Evolutionary conservation across 371 early-diverging fungal genomes (phyloP), one percentile per base, ranked within the genome.

Genomic region (Zopfochytrium polystomum): DNA sequence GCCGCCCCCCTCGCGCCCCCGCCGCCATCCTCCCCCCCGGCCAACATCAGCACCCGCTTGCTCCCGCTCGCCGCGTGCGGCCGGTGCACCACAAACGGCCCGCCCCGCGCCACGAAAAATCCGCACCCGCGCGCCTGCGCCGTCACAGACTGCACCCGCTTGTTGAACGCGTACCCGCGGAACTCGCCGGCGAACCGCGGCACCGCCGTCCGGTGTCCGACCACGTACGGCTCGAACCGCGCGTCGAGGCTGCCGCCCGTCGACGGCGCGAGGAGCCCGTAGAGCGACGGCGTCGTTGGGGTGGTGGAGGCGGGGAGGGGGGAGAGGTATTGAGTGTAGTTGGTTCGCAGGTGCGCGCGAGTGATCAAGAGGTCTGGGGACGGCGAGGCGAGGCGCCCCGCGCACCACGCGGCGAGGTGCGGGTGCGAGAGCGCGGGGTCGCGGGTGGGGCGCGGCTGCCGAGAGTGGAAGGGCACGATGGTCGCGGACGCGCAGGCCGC

Each of bases 151-250:
- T 71, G 71, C 25, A 29, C 27, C 9, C 71, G 59, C 58, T 71
- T 71, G 48, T 71, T 71, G 62, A 71, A 71, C 13, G 56, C 47
- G 52, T 71, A 71, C 1, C 71, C 68, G 5, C 71, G 64, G 30
- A 71, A 68, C 38, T 53, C 22, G 35, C 43, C 65, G 46, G 63
- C 67, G 44, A 68, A 71, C 23, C 15, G 33, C 0, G 66, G 65
- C 13, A 68, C 25, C 9, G 44, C 29, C 23, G 38, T 32, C 26
- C 60, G 22, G 15, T 45, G 52, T 27, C 58, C 59, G 27, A 71
- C 44, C 25, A 58, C 49, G 55, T 71, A 71, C 2, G 71, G 71
- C 52, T 71, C 71, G 42, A 54, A 68, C 11, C 30, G 27, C 31
- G 60, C 55, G 48, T 60, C n/a, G n/a, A n/a, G n/a, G n/a, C n/a